phyloP scores from a whole-genome alignment of 2,329 filamentous ascomycete species.

The Diaporthe caulivora region DNA sequence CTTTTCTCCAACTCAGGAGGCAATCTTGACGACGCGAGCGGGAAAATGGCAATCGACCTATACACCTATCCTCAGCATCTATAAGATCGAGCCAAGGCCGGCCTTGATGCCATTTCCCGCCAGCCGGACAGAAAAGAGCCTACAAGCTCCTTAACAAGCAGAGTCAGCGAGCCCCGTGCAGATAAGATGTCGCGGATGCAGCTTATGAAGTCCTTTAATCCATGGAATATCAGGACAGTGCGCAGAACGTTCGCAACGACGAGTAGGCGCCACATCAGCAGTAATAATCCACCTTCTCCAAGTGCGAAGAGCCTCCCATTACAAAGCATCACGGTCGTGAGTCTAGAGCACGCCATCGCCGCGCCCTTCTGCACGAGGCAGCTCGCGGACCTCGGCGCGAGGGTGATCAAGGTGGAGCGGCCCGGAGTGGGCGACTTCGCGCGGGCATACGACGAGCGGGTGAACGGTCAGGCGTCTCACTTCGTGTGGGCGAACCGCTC shows the following conservation, averaged over 20 bases:
- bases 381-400: conserved; percentile 64
- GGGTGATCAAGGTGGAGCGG: conserved; percentile 68
- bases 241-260: neutral
- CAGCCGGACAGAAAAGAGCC: neutral
- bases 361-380: conserved; percentile 68
- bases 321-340: conserved; percentile 62
- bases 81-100: neutral
- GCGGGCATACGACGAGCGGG: conserved; percentile 62
- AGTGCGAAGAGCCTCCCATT: conserved; percentile 15
- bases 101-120: neutral
- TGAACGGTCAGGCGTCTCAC: conserved; percentile 63
- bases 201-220: neutral
- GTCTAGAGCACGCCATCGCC: conserved; percentile 66
- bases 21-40: neutral
- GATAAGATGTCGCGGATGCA: conserved; percentile 17
- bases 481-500: conserved; percentile 69
- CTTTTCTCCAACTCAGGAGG: neutral
- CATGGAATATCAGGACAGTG: neutral
- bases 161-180: neutral
- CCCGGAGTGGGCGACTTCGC: conserved; percentile 66
- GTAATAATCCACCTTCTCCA: neutral
- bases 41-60: neutral
- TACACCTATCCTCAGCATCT: too few relatives aligned
- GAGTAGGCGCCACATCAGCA: neutral
- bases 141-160: neutral